Evolutionary conservation across 352 stramenopile genomes (phyloP).

Genomic region (Pythium angustatum): DNA sequence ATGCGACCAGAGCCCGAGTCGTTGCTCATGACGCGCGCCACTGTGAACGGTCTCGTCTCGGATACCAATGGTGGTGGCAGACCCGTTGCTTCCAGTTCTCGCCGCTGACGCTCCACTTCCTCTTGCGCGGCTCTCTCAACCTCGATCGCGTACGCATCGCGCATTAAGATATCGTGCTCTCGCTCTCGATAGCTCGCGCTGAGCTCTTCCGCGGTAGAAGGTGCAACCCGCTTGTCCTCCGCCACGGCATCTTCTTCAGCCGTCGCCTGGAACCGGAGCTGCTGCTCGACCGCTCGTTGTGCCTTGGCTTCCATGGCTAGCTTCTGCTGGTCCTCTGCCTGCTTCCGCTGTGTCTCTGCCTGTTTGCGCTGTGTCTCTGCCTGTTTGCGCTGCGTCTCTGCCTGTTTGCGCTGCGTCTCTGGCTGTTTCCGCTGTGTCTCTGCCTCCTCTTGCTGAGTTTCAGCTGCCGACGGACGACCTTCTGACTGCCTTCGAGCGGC

Average conservation of each 20-base stretch:
- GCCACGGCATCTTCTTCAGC: background rate
- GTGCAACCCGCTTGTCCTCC: background rate
- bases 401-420: background rate
- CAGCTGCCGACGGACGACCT: background rate
- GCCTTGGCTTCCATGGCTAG: conserved; percentile 3
- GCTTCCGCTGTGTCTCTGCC: background rate
- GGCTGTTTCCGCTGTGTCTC: background rate
- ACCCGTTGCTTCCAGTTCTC: conserved; percentile 6
- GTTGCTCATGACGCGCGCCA: conserved; percentile 2
- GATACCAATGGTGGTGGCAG: no score
- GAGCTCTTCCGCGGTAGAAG: background rate
- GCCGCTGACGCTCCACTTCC: conserved; percentile 21
- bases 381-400: background rate
- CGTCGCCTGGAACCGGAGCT: background rate
- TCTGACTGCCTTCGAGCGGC: background rate
- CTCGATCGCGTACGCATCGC: conserved; percentile 21
- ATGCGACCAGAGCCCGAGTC: conserved; percentile 3
- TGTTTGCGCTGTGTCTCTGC: background rate
- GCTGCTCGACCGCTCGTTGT: conserved; percentile 1
- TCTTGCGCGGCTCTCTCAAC: conserved; percentile 28
- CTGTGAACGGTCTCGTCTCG: background rate
- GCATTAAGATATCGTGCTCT: conserved; percentile 8
- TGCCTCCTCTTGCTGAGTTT: no score
- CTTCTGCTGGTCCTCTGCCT: background rate
- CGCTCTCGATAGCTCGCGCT: conserved; percentile 13